phyloP scores from a whole-genome alignment of 768 basidiomycete species.

The Tricholoma flavovirens region DNA sequence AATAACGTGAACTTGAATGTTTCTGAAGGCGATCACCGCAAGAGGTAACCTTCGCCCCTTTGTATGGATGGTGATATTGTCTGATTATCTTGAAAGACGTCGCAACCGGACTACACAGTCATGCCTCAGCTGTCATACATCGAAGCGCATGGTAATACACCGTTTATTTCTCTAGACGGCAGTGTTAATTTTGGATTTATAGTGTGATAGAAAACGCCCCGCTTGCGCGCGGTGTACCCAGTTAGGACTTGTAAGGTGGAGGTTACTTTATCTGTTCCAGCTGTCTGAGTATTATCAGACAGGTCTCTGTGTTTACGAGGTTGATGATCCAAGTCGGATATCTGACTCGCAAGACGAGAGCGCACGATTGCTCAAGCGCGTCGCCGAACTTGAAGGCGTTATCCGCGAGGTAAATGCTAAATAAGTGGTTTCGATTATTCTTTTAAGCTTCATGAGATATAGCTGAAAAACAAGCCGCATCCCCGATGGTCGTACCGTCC shows the following conservation, averaged over 20 bases:
- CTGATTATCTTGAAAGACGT: conserved; percentile 28
- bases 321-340: conserved; percentile 66
- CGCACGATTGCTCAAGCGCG: conserved; percentile 60
- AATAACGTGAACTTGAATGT: conserved; percentile 22
- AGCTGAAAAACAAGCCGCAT: conserved; percentile 73
- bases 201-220: conserved; percentile 48
- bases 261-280: neutral
- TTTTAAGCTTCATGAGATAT: neutral
- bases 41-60: conserved; percentile 25
- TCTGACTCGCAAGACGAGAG: conserved; percentile 54
- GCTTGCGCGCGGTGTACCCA: conserved; percentile 47
- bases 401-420: conserved; percentile 58
- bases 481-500: conserved; percentile 55
- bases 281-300: conserved; percentile 40
- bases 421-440: neutral
- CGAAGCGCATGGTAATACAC: conserved; percentile 62
- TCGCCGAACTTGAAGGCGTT: conserved; percentile 79
- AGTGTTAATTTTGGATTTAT: conserved; percentile 8
- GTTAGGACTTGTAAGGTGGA: conserved; percentile 37
- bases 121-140: conserved; percentile 68
- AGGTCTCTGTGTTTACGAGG: conserved; percentile 79
- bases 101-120: conserved; percentile 72
- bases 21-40: conserved; percentile 50
- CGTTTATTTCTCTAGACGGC: neutral
- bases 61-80: neutral